Conservation (phyloP, 2,329 filamentous ascomycete genomes). For the Bipolaris zeicola region DNA sequence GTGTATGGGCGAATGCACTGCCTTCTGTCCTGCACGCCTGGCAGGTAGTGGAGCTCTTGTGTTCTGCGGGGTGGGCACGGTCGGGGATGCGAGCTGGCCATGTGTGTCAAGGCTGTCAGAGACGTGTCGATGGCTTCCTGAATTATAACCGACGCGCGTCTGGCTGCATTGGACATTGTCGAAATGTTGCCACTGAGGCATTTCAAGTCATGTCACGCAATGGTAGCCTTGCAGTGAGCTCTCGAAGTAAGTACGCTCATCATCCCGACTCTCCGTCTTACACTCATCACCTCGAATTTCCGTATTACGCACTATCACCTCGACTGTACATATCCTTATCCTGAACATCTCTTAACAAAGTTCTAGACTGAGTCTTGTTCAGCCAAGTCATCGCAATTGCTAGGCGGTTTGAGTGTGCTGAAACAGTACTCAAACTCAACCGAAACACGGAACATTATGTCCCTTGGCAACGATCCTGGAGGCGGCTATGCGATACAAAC, state of each 20-base stretch:
- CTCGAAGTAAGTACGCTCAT: background rate
- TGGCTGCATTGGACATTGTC: background rate
- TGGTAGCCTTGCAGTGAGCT: background rate
- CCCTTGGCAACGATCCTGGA: slow-evolving; percentile 5
- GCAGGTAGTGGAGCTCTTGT: slow-evolving; percentile 20
- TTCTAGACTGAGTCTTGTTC: background rate
- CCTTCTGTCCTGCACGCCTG: slow-evolving; percentile 9
- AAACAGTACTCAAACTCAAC: slow-evolving; percentile 36
- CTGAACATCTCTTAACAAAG: background rate
- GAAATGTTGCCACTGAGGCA: background rate
- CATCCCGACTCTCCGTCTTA: background rate
- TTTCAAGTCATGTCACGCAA: background rate
- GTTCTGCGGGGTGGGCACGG: slow-evolving; percentile 16
- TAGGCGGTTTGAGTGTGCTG: slow-evolving; percentile 16
- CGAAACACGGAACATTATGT: slow-evolving; percentile 26
- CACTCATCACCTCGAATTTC: too few species aligned
- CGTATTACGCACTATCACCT: background rate
- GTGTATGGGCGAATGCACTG: slow-evolving; percentile 6
- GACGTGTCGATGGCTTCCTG: slow-evolving; percentile 25
- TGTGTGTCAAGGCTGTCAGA: slow-evolving; percentile 30
- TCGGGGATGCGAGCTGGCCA: slow-evolving; percentile 20
- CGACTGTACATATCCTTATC: background rate
- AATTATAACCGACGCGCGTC: slow-evolving; percentile 22
- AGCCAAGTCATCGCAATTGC: slow-evolving; percentile 1
- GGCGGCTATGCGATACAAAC: slow-evolving; percentile 3